phyloP scores from a whole-genome alignment of 2,329 filamentous ascomycete genomes.

The Fusarium acutatum region DNA sequence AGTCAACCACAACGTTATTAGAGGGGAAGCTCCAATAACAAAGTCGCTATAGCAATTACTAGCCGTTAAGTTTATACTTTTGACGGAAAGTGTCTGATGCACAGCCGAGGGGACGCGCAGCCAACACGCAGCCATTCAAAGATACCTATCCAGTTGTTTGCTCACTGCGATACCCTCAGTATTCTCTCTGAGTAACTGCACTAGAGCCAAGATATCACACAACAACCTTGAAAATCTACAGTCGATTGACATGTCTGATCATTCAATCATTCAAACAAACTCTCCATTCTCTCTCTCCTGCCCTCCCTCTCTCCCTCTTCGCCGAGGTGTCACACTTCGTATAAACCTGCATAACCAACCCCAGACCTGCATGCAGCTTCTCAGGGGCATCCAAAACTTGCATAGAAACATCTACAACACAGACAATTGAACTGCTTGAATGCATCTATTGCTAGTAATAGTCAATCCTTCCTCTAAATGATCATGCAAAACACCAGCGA shows the following conservation, averaged over 20 bases:
- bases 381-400: neutral
- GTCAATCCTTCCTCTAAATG: neutral
- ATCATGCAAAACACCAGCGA: constrained; percentile 14
- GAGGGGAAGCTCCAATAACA: constrained; percentile 1
- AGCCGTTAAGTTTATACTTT: neutral
- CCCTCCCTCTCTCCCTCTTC: neutral
- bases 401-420: neutral
- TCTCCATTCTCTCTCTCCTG: neutral
- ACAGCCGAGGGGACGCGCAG: constrained; percentile 5
- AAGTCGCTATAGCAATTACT: constrained; percentile 6
- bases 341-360: neutral
- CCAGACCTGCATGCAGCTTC: neutral
- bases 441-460: neutral
- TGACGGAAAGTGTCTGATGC: neutral
- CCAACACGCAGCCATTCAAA: neutral
- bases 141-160: neutral
- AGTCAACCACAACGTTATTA: neutral
- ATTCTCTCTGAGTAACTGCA: neutral
- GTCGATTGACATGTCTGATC: neutral
- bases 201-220: neutral
- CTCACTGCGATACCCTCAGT: neutral
- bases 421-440: neutral
- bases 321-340: neutral
- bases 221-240: neutral
- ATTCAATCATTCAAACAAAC: neutral